Evolutionary conservation across 306 rosid genomes (phyloP).

Genomic region (Phaseolus lunatus): DNA sequence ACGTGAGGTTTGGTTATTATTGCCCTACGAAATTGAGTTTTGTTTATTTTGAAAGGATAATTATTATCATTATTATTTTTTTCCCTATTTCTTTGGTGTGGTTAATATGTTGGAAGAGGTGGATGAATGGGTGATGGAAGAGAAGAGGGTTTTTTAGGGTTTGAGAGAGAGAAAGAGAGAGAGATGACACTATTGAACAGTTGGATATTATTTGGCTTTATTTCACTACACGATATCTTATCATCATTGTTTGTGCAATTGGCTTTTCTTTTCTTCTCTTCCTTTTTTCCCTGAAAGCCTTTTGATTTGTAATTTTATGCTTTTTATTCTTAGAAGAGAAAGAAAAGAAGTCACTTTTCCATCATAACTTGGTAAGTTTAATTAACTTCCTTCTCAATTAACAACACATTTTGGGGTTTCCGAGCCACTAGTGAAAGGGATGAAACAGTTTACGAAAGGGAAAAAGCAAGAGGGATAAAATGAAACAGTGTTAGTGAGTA

Average conservation of each 20-base stretch:
- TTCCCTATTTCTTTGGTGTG: slow-evolving; percentile 55
- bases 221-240: slow-evolving; percentile 61
- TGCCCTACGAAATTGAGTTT: slow-evolving; percentile 60
- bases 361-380: slow-evolving; percentile 45
- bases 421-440: slow-evolving; percentile 46
- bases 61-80: neutral
- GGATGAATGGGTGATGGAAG: neutral
- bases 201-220: slow-evolving; percentile 51
- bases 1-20: slow-evolving; percentile 80
- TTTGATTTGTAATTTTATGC: slow-evolving; percentile 42
- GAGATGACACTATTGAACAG: slow-evolving; percentile 56
- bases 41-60: slow-evolving; percentile 39
- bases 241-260: slow-evolving; percentile 74
- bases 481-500: neutral
- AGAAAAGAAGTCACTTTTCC: slow-evolving; percentile 51
- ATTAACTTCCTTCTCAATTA: neutral
- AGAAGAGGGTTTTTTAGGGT: slow-evolving; percentile 53
- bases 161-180: slow-evolving; percentile 48
- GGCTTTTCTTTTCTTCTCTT: slow-evolving; percentile 61
- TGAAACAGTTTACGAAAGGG: slow-evolving; percentile 45
- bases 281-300: slow-evolving; percentile 23
- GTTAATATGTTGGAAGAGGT: slow-evolving; percentile 57
- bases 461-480: neutral
- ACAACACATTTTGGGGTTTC: neutral
- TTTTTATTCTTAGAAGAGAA: slow-evolving; percentile 45